Evolutionary conservation across 1,284 basidiomycete species (phyloP).

Genomic region (Leccinum ponderosum): DNA sequence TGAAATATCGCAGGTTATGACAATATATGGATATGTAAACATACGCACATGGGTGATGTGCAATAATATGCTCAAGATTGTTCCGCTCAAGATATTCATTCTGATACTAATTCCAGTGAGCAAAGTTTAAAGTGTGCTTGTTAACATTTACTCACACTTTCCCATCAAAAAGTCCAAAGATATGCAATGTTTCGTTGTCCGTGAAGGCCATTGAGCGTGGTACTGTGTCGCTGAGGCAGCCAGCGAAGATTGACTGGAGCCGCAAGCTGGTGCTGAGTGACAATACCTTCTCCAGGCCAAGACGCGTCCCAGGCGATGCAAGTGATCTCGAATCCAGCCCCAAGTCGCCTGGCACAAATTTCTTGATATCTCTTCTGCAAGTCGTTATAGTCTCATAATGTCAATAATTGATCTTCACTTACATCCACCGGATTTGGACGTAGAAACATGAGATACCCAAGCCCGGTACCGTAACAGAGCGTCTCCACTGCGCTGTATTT

Average conservation of each 20-base stretch:
- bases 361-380: background rate
- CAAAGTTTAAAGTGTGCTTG: background rate
- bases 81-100: background rate
- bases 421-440: background rate
- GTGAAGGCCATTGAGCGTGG: background rate
- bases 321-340: background rate
- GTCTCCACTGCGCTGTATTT: background rate
- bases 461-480: background rate
- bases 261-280: background rate
- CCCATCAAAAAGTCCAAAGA: background rate
- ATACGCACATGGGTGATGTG: background rate
- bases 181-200: background rate
- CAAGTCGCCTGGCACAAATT: background rate
- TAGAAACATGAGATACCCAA: background rate
- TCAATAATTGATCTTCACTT: background rate
- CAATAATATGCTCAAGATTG: background rate
- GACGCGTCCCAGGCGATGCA: background rate
- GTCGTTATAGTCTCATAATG: background rate
- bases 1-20: background rate
- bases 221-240: background rate
- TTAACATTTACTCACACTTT: background rate
- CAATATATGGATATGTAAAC: background rate
- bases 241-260: background rate
- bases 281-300: background rate
- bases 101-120: background rate